Base-by-base conservation (phyloP, 1,284 basidiomycete species). In the Ustilago esculenta region DNA sequence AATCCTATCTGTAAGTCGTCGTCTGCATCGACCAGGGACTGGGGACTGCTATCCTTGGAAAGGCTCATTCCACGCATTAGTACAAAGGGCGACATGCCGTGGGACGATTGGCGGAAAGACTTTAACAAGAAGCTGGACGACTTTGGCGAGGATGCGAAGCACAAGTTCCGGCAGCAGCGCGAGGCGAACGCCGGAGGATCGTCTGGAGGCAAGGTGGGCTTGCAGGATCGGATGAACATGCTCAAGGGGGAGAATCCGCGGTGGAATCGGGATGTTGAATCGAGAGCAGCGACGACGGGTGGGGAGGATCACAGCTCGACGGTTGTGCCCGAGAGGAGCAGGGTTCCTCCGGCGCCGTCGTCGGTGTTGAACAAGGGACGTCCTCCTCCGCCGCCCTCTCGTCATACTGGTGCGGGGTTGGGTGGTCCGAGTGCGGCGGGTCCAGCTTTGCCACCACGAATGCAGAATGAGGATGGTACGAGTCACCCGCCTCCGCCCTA, bases 401-500 rank as follows among this genome's bases (percentile, higher is more conserved):
- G 69, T 17, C 45, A 57, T 17, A 57, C 61, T 11, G 40, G 34
- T 4, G 11, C 18, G 24, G 64, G 24, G n/a, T 29, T 41, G 10
- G 23, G 14, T 18, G 27, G 7, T 7, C 12, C 40, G 14, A 33
- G 23, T 11, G 46, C 47, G 18, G 43, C 44, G 1, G 39, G 49
- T 5, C 72, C 74, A 34, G 35, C 70, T 2, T 37, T 73, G 14
- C 74, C 72, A 24, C 64, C 72, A 17, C 35, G 74, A n/a, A 75
- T 75, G 73, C 55, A 66, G 42, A 75, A 75, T 33, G 73, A 75
- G 24, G 44, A 51, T 12, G 75, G 73, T 10, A 74, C 63, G 5
- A 48, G 25, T n/a, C 36, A 72, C 20, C 71, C 75, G 5, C 72
- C 75, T 18, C 72, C 72, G 7, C 54, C 73, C 0, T 75, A 75